These are phyloP conservation scores for Grigorovia humatica DNA, from an alignment of 805 yeast genomes.

Conservation along the genomic window DNA sequence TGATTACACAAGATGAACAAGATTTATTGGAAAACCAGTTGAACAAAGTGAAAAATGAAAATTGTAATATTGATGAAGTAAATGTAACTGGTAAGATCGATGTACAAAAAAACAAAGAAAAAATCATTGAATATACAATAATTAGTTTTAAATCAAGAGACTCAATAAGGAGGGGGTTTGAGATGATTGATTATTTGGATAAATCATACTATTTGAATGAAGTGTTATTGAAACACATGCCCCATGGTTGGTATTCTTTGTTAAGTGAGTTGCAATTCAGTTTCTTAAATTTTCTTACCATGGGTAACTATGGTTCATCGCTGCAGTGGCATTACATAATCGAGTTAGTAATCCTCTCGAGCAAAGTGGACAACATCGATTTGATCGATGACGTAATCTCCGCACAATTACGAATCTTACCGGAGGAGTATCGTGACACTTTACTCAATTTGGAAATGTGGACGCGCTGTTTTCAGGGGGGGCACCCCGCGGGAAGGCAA, in stretches of 20 bases:
- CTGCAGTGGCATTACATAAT: constrained; percentile 53
- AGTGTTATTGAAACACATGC: constrained; percentile 23
- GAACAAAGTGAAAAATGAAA: neutral
- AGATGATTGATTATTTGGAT: constrained; percentile 47
- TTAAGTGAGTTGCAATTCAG: constrained; percentile 47
- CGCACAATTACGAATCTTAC: constrained; percentile 15
- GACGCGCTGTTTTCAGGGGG: constrained; percentile 11
- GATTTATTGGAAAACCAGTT: constrained; percentile 10
- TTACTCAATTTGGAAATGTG: constrained; percentile 17
- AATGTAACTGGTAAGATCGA: no score
- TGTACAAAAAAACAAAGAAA: neutral
- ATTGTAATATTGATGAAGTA: neutral
- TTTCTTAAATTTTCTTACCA: constrained; percentile 37
- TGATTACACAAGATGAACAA: constrained; percentile 21
- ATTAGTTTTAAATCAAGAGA: constrained; percentile 23
- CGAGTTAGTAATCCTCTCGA: constrained; percentile 25
- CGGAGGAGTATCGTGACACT: constrained; percentile 16
- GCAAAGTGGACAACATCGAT: neutral
- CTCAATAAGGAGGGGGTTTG: constrained; percentile 27
- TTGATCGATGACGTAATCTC: constrained; percentile 13
- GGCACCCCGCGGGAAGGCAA: neutral
- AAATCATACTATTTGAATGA: constrained; percentile 47
- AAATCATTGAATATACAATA: constrained; percentile 12
- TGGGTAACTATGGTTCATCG: constrained; percentile 55
- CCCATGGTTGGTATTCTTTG: constrained; percentile 15